Evolutionary conservation across 495 filamentous ascomycete species (phyloP).

Genomic region (Talaromyces trachyspermus): DNA sequence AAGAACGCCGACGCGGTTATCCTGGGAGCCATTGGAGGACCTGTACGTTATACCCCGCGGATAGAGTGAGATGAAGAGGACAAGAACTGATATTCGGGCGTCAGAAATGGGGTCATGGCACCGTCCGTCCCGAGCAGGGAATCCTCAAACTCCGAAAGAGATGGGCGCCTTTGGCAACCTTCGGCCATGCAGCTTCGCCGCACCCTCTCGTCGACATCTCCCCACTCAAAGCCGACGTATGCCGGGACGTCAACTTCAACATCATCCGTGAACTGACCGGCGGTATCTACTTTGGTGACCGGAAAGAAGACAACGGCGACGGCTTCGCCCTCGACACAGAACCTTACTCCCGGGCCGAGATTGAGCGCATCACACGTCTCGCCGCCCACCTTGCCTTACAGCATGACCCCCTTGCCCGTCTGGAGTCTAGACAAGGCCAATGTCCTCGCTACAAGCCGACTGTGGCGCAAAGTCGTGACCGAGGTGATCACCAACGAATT

Average conservation of each 20-base stretch:
- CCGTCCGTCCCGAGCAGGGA: conserved; percentile 89
- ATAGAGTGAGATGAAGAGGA: background rate
- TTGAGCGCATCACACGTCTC: conserved; percentile 81
- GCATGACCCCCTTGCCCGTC: conserved; percentile 74
- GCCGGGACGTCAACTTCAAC: conserved; percentile 85
- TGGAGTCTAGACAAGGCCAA: conserved; percentile 96
- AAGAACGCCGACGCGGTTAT: conserved; percentile 88
- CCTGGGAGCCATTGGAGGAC: conserved; percentile 91
- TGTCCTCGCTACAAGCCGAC: conserved; percentile 78
- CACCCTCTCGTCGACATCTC: conserved; percentile 82
- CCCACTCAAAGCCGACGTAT: conserved; percentile 80
- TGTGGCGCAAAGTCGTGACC: conserved; percentile 84
- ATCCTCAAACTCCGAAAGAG: conserved; percentile 89
- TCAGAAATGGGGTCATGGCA: conserved; percentile 87
- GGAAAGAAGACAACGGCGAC: conserved; percentile 71
- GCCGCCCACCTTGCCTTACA: conserved; percentile 77
- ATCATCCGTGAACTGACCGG: conserved; percentile 92
- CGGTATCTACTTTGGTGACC: conserved; percentile 94
- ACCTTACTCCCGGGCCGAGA: conserved; percentile 79
- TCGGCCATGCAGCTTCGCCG: conserved; percentile 94
- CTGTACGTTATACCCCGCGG: conserved; percentile 40
- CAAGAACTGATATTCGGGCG: background rate
- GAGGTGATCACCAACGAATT: conserved; percentile 78
- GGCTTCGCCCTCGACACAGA: conserved; percentile 83
- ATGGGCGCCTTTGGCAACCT: conserved; percentile 95